Evolutionary conservation across 345 rosid genomes (phyloP).

Genomic region (Stellera chamaejasme): DNA sequence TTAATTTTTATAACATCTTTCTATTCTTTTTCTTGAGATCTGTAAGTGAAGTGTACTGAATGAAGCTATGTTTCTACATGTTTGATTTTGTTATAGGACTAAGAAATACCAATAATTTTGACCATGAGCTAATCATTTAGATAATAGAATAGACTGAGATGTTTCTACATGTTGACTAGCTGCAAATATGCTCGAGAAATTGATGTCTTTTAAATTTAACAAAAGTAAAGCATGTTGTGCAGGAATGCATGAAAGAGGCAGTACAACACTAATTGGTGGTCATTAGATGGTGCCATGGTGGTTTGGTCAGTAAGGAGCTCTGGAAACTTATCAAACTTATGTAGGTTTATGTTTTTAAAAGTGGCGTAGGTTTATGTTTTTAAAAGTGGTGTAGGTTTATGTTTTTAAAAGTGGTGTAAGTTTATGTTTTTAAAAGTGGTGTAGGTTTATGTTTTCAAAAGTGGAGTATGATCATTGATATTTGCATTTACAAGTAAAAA

Average conservation of each 20-base stretch:
- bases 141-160: too few relatives aligned
- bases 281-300: conserved; percentile 8
- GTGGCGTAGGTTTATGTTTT: neutral
- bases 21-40: too few relatives aligned
- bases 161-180: too few relatives aligned
- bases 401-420: neutral
- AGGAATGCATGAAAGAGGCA: conserved; percentile 12
- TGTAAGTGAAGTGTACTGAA: too few relatives aligned
- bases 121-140: too few relatives aligned
- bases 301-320: neutral
- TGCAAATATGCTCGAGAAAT: too few relatives aligned
- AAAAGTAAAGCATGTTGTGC: neutral
- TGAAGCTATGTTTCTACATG: neutral
- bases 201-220: too few relatives aligned
- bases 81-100: neutral
- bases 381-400: neutral
- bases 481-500: neutral
- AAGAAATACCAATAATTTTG: too few relatives aligned
- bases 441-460: neutral
- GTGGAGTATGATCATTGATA: neutral
- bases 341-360: neutral
- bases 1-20: too few relatives aligned
- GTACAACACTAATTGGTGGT: conserved; percentile 7
- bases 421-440: neutral
- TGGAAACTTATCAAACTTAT: conserved; percentile 4